Evolutionary conservation across 495 filamentous ascomycete species (phyloP).

Genomic region (Pyrenopolyporus hunteri): DNA sequence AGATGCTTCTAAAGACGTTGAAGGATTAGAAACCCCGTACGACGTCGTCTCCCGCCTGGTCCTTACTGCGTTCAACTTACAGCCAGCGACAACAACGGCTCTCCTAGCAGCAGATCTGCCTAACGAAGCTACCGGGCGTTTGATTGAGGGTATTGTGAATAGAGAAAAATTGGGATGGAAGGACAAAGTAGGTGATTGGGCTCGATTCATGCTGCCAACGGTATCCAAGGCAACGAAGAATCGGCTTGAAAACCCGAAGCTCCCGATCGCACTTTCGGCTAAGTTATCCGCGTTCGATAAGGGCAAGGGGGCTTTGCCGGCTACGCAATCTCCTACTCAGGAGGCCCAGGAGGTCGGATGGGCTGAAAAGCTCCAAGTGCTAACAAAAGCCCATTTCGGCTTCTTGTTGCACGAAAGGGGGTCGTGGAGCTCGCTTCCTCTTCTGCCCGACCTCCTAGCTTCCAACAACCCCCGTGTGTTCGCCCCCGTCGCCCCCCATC

Average conservation of each 20-base stretch:
- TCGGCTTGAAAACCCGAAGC: slow-evolving; percentile 16
- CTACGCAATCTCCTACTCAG: background rate
- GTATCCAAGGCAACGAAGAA: background rate
- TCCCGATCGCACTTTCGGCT: slow-evolving; percentile 20
- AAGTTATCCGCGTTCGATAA: background rate
- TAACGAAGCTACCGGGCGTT: slow-evolving; percentile 21
- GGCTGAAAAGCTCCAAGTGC: slow-evolving; percentile 33
- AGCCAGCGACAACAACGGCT: slow-evolving; percentile 26
- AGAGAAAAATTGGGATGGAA: slow-evolving; percentile 51
- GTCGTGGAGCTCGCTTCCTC: background rate
- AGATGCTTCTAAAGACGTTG: slow-evolving; percentile 11
- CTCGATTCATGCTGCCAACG: slow-evolving; percentile 37
- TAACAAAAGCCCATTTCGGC: slow-evolving; percentile 50
- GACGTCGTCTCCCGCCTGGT: slow-evolving; percentile 54
- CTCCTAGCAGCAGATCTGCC: slow-evolving; percentile 12
- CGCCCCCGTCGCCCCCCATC: slow-evolving; percentile 30
- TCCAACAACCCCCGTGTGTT: slow-evolving; percentile 30
- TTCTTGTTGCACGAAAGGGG: slow-evolving; percentile 44
- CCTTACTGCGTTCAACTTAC: slow-evolving; percentile 43
- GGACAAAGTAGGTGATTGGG: slow-evolving; percentile 49
- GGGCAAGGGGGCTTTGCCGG: background rate
- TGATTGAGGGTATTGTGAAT: slow-evolving; percentile 34
- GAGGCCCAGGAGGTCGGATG: slow-evolving; percentile 32
- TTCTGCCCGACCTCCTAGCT: slow-evolving; percentile 17
- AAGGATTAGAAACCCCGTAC: slow-evolving; percentile 33